Conservation (phyloP, 2,329 filamentous ascomycete genomes). For the Ophiostoma ips region DNA sequence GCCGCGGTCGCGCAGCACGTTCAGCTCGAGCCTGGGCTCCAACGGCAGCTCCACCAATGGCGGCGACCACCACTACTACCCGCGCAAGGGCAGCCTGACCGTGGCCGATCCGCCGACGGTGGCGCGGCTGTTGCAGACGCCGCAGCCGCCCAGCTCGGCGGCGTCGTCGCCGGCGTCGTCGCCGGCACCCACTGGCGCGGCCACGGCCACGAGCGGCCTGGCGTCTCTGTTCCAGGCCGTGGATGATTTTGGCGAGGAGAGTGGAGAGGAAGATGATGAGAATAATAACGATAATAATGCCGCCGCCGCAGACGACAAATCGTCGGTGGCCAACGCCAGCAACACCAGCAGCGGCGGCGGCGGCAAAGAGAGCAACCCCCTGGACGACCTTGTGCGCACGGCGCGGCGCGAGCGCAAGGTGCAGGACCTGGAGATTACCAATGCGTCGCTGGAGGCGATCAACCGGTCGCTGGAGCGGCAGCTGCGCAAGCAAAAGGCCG, state of each 20-base stretch:
- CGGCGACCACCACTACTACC: constrained; percentile 17
- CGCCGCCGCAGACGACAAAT: constrained; percentile 14
- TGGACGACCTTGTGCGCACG: constrained; percentile 70
- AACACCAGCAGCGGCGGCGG: constrained; percentile 20
- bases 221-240: constrained; percentile 42
- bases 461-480: constrained; percentile 87
- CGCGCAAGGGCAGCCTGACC: constrained; percentile 26
- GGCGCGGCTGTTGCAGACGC: constrained; percentile 10
- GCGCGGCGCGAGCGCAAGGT: constrained; percentile 89
- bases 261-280: constrained; percentile 8
- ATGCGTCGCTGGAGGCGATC: constrained; percentile 87
- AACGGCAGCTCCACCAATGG: not conserved
- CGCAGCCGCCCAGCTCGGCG: constrained; percentile 9
- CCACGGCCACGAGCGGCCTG: constrained; percentile 23
- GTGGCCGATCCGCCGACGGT: constrained; percentile 12
- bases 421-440: constrained; percentile 89
- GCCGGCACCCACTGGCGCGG: not conserved
- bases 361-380: constrained; percentile 43
- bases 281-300: not conserved
- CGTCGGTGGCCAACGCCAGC: not conserved
- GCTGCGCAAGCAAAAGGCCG: constrained; percentile 77
- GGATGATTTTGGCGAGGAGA: constrained; percentile 30
- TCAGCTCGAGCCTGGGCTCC: constrained; percentile 7
- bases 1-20: constrained; percentile 4
- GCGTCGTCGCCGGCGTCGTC: constrained; percentile 6